Evolutionary conservation across 164 flowering plant species (phyloP).

Genomic region (Protea cynaroides): DNA sequence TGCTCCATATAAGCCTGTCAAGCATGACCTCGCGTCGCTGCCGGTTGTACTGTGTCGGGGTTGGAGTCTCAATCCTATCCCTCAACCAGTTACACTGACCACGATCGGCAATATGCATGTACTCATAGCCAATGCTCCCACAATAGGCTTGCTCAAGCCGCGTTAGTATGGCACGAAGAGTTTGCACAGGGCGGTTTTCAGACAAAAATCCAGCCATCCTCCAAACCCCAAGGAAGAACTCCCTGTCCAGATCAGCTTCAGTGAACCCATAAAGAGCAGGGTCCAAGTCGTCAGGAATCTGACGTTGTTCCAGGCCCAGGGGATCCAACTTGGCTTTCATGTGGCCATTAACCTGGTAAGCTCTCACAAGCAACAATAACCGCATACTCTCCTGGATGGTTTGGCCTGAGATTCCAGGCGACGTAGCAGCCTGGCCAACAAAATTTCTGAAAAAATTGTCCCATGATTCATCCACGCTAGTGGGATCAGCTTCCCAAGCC

Average conservation of each 20-base stretch:
- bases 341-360: constrained; percentile 95
- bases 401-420: constrained; percentile 91
- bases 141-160: constrained; percentile 96
- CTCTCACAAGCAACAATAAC: constrained; percentile 81
- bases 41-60: constrained; percentile 51
- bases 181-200: constrained; percentile 92
- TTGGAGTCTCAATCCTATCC: constrained; percentile 89
- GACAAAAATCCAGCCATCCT: constrained; percentile 89
- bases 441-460: constrained; percentile 95
- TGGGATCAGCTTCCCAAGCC: constrained; percentile 95
- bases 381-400: constrained; percentile 98
- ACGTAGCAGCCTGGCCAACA: constrained; percentile 79
- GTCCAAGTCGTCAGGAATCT: constrained; percentile 72
- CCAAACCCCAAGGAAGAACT: constrained; percentile 94
- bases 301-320: constrained; percentile 56
- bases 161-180: constrained; percentile 76
- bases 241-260: constrained; percentile 92
- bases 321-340: constrained; percentile 95
- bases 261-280: constrained; percentile 78
- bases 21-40: constrained; percentile 82
- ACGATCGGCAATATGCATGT: constrained; percentile 91
- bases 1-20: constrained; percentile 95
- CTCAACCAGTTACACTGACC: constrained; percentile 95
- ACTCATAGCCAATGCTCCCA: constrained; percentile 88
- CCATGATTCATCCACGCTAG: constrained; percentile 97